Evolutionary conservation across 306 rosid species (phyloP), one percentile per base, ranked within the genome.

Genomic region (Astragalus membranaceus): DNA sequence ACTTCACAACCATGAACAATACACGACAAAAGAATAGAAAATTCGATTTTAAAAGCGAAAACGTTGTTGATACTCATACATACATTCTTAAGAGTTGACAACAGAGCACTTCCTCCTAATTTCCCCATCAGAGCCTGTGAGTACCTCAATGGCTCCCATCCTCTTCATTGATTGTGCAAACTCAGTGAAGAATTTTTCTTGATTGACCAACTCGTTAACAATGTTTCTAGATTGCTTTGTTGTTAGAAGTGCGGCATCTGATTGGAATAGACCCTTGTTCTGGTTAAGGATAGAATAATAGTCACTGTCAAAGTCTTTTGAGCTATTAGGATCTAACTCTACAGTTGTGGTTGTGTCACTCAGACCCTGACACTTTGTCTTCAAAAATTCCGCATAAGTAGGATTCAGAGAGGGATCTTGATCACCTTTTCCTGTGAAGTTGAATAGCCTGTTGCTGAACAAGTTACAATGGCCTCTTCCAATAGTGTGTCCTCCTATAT

Each of bases 381-480:
- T 83, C 75, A 83, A 74, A 46, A 69, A 43, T 0, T 10, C 0
- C 0, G 84, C 87, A 10, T 79, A 79, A 3, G 63, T 73, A 0
- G 93, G 17, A 54, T 88, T 7, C 65, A 88, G 13, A 12, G 88
- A 79, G n/a, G 90, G 88, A 48, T 88, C 93, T 65, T 85, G 85
- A 57, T 88, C 90, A 6, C 88, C 88, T 67, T 67, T 85, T 59
- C 90, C 85, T 1, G 79, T 88, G 75, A 85, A 85, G 79, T 88
- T 85, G 82, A 67, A 88, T 6, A 85, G 85, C 66, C 93, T 81
- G 15, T 17, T 66, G 44, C 79, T 80, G 81, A 88, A 75, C 3
- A 23, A 8, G 35, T 23, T 62, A 77, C 94, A 88, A 11, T 85
- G 88, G 0, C 73, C 81, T 6, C 73, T 1, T 68, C 94, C 94